These are phyloP conservation scores for Hippophae rhamnoides DNA, from an alignment of 306 rosid species.

Conservation along the genomic window DNA sequence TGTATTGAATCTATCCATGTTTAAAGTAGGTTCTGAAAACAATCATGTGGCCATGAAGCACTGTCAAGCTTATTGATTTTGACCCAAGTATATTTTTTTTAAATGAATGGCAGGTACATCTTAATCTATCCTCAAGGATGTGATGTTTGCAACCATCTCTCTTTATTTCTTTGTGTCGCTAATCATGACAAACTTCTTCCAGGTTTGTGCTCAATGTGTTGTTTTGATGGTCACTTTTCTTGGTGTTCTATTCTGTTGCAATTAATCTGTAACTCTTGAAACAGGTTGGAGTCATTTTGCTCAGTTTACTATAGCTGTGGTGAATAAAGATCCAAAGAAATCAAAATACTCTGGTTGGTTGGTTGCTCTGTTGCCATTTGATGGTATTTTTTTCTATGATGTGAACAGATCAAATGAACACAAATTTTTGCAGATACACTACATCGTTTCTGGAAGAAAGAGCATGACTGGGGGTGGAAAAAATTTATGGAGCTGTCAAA, in stretches of 20 bases:
- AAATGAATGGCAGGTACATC: slow-evolving; percentile 68
- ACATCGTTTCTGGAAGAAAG: slow-evolving; percentile 99
- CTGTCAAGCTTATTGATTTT: slow-evolving; percentile 2
- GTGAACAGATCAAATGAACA: slow-evolving; percentile 4
- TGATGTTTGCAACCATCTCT: slow-evolving; percentile 97
- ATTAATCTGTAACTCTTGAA: slow-evolving; percentile 5
- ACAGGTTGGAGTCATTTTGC: slow-evolving; percentile 99
- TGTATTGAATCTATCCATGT: too few species aligned
- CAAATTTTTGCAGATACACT: slow-evolving; percentile 64
- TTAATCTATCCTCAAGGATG: slow-evolving; percentile 97
- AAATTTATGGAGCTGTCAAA: slow-evolving; percentile 97
- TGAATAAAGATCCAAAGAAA: slow-evolving; percentile 88
- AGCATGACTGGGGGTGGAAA: slow-evolving; percentile 99
- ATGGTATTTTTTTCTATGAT: slow-evolving; percentile 12
- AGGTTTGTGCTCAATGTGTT: slow-evolving; percentile 35
- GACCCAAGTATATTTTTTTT: slow-evolving; percentile 14
- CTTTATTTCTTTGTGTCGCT: slow-evolving; percentile 91
- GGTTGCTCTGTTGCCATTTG: slow-evolving; percentile 12
- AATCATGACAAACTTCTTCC: slow-evolving; percentile 99
- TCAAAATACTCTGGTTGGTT: slow-evolving; percentile 91
- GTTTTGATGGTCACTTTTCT: slow-evolving; percentile 15
- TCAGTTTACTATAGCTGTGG: slow-evolving; percentile 93
- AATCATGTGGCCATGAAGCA: neutral
- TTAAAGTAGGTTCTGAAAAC: too few species aligned
- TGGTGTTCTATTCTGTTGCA: slow-evolving; percentile 9